phyloP scores from a whole-genome alignment of 257 asterid genomes.

The Eustoma russellianum region DNA sequence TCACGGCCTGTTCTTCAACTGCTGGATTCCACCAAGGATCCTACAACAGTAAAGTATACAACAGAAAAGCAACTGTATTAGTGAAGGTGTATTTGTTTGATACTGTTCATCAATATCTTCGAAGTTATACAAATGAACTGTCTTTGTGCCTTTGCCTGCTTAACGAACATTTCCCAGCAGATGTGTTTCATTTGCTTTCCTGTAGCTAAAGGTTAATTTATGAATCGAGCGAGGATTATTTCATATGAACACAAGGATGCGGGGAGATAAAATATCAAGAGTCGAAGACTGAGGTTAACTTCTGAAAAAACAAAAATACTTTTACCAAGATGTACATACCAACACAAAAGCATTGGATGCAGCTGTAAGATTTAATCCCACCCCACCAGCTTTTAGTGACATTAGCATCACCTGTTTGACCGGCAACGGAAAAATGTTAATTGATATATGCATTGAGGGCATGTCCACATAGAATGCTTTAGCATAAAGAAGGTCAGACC shows the following conservation, averaged over 20 bases:
- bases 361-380: slow-evolving; percentile 90
- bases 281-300: not conserved
- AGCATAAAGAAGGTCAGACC: slow-evolving; percentile 31
- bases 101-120: too few species aligned
- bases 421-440: slow-evolving; percentile 8
- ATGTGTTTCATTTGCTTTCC: too few species aligned
- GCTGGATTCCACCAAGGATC: slow-evolving; percentile 99
- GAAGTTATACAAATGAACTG: too few species aligned
- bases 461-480: not conserved
- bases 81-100: too few species aligned
- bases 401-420: slow-evolving; percentile 65
- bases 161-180: too few species aligned
- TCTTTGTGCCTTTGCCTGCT: too few species aligned
- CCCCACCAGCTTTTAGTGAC: slow-evolving; percentile 99
- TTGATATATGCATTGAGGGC: not conserved
- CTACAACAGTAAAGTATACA: slow-evolving; percentile 23
- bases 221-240: too few species aligned
- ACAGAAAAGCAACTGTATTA: too few species aligned
- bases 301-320: not conserved
- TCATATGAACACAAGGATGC: too few species aligned
- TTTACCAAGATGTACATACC: slow-evolving; percentile 33
- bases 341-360: slow-evolving; percentile 90
- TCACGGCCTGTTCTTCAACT: slow-evolving; percentile 97
- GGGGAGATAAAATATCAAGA: not conserved
- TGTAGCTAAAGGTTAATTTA: too few species aligned